Evolutionary conservation across 2,329 filamentous ascomycete species (phyloP), one percentile per base, ranked within the genome.

Genomic region (Beauveria medogensis): DNA sequence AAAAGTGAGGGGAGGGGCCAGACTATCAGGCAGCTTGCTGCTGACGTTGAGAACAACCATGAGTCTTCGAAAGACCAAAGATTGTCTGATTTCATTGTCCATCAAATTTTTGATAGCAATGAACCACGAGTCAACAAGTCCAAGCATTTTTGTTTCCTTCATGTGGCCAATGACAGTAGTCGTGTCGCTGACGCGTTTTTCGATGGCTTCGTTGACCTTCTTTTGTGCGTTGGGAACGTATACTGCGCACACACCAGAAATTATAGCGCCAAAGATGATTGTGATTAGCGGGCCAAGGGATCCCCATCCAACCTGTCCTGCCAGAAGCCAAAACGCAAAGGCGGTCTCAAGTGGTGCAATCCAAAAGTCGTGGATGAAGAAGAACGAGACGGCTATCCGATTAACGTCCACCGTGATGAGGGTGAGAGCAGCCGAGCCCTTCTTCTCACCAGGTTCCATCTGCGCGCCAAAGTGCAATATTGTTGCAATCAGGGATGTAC

Each of bases 91-190:
- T 34, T 70, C 65, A 5, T 48, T 51, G 3, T 65, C 56, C 47
- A 65, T 59, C 4, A 69, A 60, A 12, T 28, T 50, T 14, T 66
- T 62, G 24, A 70, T 67, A 0, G 43, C 40, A 0, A 26, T n/a
- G 5, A 63, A 60, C 12, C 70, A 66, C 0, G 65, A 63, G 0
- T 64, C 61, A 0, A 65, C 63, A 0, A 70, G 53, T 0, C 71
- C 71, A 0, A 70, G 64, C 71, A 73, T 73, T n/a, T 72, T 73
- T 20, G 68, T 65, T 2, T 68, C 70, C 34, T 71, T 73, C 55
- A 73, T 72, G 1, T 63, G 64, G 0, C 67, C 63, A 2, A 73
- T 56, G 53, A 73, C 67, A 3, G 65, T 62, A 0, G 71, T 68
- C 0, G 71, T 73, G 0, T 67, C 66, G 0, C 63, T 59, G 3